Evolutionary conservation across 305 asterid species (phyloP).

Genomic region (Fraxinus albicans): DNA sequence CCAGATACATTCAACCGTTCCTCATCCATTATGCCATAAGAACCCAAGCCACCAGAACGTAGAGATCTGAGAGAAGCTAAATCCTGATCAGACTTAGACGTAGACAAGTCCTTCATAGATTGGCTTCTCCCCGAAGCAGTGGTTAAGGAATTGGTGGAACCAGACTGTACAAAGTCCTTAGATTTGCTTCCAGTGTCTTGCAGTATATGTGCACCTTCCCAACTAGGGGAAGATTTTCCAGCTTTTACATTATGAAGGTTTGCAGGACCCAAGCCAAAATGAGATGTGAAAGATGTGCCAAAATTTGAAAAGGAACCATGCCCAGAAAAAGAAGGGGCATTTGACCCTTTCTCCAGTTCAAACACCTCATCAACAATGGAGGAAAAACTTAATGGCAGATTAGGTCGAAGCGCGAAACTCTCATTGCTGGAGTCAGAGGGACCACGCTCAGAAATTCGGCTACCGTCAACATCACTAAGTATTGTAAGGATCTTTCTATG

Average conservation of each 20-base stretch:
- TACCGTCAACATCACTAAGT: slow-evolving; percentile 38
- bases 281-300: slow-evolving; percentile 54
- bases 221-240: slow-evolving; percentile 59
- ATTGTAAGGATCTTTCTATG: slow-evolving; percentile 45
- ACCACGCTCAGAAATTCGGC: slow-evolving; percentile 51
- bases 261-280: slow-evolving; percentile 50
- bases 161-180: slow-evolving; percentile 60
- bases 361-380: slow-evolving; percentile 93
- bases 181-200: slow-evolving; percentile 43
- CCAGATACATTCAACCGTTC: slow-evolving; percentile 53
- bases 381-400: slow-evolving; percentile 55
- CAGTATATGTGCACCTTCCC: slow-evolving; percentile 57
- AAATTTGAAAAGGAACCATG: slow-evolving; percentile 50
- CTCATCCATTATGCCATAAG: slow-evolving; percentile 51
- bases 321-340: slow-evolving; percentile 36
- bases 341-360: slow-evolving; percentile 86
- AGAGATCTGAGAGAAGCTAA: slow-evolving; percentile 66
- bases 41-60: slow-evolving; percentile 59
- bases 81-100: slow-evolving; percentile 92
- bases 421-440: slow-evolving; percentile 46
- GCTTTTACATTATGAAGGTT: slow-evolving; percentile 46
- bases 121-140: slow-evolving; percentile 53
- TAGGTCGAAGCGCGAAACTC: slow-evolving; percentile 48
- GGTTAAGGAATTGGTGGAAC: slow-evolving; percentile 55
- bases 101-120: slow-evolving; percentile 49